phyloP scores from a whole-genome alignment of 768 basidiomycete genomes.

The Cystoderma amianthinum region DNA sequence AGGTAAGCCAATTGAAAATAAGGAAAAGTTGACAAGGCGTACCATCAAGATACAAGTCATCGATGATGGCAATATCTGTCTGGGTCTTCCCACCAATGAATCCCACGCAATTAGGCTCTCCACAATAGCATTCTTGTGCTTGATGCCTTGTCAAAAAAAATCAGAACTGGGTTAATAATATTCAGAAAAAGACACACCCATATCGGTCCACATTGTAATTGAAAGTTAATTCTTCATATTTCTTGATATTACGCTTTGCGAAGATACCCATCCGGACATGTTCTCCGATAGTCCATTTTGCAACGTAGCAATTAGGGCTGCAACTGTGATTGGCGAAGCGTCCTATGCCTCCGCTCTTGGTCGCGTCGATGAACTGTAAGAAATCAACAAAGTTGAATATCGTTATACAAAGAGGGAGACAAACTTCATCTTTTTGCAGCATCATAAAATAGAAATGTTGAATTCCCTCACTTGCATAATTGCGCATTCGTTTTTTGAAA shows the following conservation, averaged over 20 bases:
- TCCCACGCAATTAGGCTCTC: constrained; percentile 92
- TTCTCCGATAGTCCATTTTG: constrained; percentile 92
- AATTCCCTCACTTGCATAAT: constrained; percentile 90
- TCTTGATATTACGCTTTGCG: constrained; percentile 71
- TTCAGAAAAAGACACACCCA: constrained; percentile 52
- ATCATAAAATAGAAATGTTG: constrained; percentile 99
- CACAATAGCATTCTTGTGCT: constrained; percentile 91
- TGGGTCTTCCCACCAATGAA: constrained; percentile 98
- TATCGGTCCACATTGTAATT: constrained; percentile 99
- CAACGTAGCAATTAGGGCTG: constrained; percentile 95
- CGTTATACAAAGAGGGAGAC: constrained; percentile 11
- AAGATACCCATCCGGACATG: constrained; percentile 98
- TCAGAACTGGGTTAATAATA: neutral
- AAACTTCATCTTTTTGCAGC: constrained; percentile 94
- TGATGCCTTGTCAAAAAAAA: constrained; percentile 62
- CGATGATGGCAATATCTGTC: constrained; percentile 91
- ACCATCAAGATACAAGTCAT: constrained; percentile 93
- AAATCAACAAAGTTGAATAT: neutral
- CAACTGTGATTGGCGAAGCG: constrained; percentile 98
- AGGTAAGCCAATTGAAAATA: neutral
- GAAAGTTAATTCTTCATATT: constrained; percentile 90
- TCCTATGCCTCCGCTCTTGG: constrained; percentile 93
- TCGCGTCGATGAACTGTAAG: constrained; percentile 90
- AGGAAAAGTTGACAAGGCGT: no score
- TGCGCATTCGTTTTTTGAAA: constrained; percentile 91